Evolutionary conservation across 1,284 basidiomycete species (phyloP).

Genomic region (Irpex sp.): DNA sequence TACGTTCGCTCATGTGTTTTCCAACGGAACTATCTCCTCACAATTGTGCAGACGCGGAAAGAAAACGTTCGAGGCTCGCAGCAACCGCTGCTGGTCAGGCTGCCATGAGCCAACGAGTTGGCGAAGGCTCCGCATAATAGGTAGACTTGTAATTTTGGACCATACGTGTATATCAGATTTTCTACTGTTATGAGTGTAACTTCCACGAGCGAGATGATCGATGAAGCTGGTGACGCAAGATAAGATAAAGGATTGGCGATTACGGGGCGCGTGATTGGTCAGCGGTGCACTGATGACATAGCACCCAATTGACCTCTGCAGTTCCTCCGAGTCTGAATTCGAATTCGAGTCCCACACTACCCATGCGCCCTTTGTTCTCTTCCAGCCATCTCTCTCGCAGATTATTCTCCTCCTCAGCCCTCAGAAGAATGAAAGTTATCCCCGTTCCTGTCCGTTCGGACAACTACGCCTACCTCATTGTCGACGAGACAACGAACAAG

Average conservation of each 20-base stretch:
- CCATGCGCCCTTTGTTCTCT: not conserved
- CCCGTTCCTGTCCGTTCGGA: constrained; percentile 76
- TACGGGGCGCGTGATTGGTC: not conserved
- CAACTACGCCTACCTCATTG: constrained; percentile 86
- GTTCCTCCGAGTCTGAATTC: not conserved
- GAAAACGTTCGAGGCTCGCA: constrained; percentile 73
- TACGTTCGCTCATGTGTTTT: constrained; percentile 29
- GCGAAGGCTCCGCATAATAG: constrained; percentile 26
- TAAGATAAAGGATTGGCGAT: not conserved
- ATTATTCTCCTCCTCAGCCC: constrained; percentile 21
- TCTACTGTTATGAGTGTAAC: not conserved
- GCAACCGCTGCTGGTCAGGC: constrained; percentile 81
- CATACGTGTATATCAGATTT: constrained; percentile 9
- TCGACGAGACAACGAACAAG: constrained; percentile 65
- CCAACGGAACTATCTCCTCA: not conserved
- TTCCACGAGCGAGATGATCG: not conserved
- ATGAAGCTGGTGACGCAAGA: not conserved
- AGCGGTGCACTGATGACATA: not conserved
- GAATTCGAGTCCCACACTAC: not conserved
- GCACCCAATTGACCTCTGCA: not conserved
- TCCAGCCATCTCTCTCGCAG: constrained; percentile 3
- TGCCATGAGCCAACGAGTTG: constrained; percentile 65
- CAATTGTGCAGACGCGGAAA: constrained; percentile 67
- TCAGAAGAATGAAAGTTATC: constrained; percentile 58
- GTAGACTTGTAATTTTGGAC: constrained; percentile 4